phyloP scores from a whole-genome alignment of 148 eudicot species.

The Nepenthes mirabilis region DNA sequence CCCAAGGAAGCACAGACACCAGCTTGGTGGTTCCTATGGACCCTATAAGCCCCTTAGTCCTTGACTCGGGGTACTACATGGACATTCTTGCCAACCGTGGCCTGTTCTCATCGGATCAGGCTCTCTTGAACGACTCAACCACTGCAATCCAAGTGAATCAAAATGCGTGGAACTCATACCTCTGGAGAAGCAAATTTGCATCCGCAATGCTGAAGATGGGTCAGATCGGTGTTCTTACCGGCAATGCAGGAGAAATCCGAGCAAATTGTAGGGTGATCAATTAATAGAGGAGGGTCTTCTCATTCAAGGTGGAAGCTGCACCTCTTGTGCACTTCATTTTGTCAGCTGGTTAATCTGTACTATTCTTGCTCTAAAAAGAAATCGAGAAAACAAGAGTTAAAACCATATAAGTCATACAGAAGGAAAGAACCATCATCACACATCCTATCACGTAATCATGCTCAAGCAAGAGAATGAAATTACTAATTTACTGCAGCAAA shows the following conservation, averaged over 20 bases:
- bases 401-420: too few species aligned
- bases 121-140: conserved; percentile 22
- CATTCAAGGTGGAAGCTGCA: neutral
- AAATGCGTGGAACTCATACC: conserved; percentile 25
- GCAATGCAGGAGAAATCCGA: conserved; percentile 53
- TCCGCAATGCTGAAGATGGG: conserved; percentile 84
- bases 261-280: conserved; percentile 51
- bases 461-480: too few species aligned
- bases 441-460: too few species aligned
- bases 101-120: conserved; percentile 60
- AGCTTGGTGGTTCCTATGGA: conserved; percentile 61
- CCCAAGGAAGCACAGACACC: conserved; percentile 23
- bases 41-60: conserved; percentile 27
- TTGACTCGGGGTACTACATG: conserved; percentile 43
- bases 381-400: too few species aligned
- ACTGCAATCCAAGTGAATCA: conserved; percentile 33
- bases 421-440: too few species aligned
- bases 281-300: neutral
- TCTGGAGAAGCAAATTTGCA: conserved; percentile 51
- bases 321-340: neutral
- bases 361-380: too few species aligned
- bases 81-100: conserved; percentile 45
- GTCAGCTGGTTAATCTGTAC: too few species aligned
- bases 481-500: too few species aligned
- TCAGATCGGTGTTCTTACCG: conserved; percentile 46